These are phyloP conservation scores for Colletotrichum aenigma DNA, from an alignment of 2,329 filamentous ascomycete genomes.

Conservation along the genomic window DNA sequence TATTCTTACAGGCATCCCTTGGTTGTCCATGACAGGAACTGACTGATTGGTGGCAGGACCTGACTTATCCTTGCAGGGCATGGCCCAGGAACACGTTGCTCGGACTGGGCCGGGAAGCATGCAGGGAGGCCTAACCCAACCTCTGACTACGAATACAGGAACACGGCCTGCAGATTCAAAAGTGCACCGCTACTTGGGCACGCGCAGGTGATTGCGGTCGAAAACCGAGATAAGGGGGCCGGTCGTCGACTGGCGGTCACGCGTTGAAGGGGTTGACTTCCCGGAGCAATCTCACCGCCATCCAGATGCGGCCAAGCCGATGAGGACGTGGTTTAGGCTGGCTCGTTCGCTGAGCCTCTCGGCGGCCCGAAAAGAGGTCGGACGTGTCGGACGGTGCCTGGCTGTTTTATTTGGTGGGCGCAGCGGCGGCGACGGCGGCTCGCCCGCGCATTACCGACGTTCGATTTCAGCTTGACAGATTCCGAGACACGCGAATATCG, in stretches of 20 bases:
- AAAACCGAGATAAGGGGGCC: neutral
- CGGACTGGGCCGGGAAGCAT: slow-evolving; percentile 1
- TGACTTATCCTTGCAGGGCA: neutral
- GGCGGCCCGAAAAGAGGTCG: neutral
- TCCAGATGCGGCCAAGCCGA: slow-evolving; percentile 15
- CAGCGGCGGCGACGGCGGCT: neutral
- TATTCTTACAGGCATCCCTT: neutral
- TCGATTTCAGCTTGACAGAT: neutral
- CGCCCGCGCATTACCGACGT: neutral
- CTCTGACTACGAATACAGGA: neutral
- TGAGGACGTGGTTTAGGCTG: neutral
- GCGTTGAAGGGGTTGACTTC: neutral
- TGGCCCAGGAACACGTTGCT: slow-evolving; percentile 14
- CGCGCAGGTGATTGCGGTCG: neutral
- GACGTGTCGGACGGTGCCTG: neutral
- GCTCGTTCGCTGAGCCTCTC: neutral
- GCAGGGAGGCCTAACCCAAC: slow-evolving; percentile 14
- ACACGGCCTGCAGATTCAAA: neutral
- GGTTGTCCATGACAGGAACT: neutral
- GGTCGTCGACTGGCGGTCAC: neutral
- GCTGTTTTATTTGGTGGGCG: neutral
- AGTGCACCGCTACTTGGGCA: neutral
- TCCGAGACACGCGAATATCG: neutral
- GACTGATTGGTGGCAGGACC: neutral
- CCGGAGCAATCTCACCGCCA: slow-evolving; percentile 12